phyloP scores from a whole-genome alignment of 305 asterid species.

The Solanum hybrid region DNA sequence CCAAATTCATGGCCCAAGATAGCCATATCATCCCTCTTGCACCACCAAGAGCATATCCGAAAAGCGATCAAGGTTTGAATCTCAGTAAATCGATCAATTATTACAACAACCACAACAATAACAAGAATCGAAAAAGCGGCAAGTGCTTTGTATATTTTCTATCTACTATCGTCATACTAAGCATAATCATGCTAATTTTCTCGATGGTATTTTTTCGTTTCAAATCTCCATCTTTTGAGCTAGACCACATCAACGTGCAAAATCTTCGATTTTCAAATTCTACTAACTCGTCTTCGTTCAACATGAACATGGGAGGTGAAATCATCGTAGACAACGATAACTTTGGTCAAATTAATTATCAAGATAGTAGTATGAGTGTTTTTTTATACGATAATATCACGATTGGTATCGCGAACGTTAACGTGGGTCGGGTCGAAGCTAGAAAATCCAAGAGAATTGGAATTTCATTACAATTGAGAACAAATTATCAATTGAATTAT shows the following conservation, averaged over 20 bases:
- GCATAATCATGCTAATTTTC: slow-evolving; percentile 15
- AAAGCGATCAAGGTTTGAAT: slow-evolving; percentile 8
- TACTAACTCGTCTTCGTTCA: background rate
- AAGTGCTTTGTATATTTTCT: slow-evolving; percentile 18
- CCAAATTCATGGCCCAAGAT: slow-evolving; percentile 8
- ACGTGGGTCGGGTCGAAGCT: background rate
- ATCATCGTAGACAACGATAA: background rate
- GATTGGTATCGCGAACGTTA: background rate
- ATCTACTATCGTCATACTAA: background rate
- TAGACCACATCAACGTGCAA: background rate
- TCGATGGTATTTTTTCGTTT: slow-evolving; percentile 12
- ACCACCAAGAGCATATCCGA: slow-evolving; percentile 4
- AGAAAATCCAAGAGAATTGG: background rate
- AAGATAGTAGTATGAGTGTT: background rate
- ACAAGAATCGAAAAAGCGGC: background rate
- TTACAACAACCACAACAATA: background rate
- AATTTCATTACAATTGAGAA: background rate
- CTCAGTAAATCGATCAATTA: background rate
- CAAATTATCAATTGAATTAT: background rate
- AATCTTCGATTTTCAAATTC: background rate
- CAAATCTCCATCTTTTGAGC: slow-evolving; percentile 6
- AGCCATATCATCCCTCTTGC: slow-evolving; percentile 16
- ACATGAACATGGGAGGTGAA: background rate
- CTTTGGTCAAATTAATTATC: slow-evolving; percentile 6
- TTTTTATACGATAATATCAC: background rate